Conservation (phyloP, 2,329 filamentous ascomycete genomes). For the Penicillium sp. region DNA sequence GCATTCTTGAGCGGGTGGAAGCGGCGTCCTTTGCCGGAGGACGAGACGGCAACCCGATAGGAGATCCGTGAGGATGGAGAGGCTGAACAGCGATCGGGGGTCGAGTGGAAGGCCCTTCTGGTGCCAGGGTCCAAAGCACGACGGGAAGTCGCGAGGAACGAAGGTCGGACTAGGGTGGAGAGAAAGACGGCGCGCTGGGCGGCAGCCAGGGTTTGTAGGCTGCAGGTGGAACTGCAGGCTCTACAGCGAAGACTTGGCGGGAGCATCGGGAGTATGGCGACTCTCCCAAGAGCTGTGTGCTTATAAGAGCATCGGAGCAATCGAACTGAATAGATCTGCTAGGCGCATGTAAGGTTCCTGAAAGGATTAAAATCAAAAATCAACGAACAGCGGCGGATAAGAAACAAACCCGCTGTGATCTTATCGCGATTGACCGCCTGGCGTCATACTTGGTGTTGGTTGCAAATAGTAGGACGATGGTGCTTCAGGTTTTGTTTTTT, state of each 20-base stretch:
- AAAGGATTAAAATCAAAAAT: conserved; percentile 14
- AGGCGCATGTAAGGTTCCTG: neutral
- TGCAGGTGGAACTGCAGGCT: conserved; percentile 35
- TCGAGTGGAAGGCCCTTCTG: conserved; percentile 30
- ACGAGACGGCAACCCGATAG: conserved; percentile 70
- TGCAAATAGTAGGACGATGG: neutral
- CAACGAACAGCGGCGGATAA: conserved; percentile 14
- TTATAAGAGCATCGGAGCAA: conserved; percentile 9
- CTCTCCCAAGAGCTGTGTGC: conserved; percentile 11
- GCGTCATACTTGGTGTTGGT: conserved; percentile 12
- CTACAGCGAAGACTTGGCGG: conserved; percentile 27
- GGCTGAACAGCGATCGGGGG: conserved; percentile 22
- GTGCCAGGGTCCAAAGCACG: neutral
- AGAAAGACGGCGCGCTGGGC: conserved; percentile 10
- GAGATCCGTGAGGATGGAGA: conserved; percentile 46
- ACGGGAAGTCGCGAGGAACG: neutral
- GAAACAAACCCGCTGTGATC: conserved; percentile 10
- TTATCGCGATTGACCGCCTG: conserved; percentile 24
- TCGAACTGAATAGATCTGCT: neutral
- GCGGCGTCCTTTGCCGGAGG: conserved; percentile 65
- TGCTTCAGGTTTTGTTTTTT: neutral
- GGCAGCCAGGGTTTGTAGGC: conserved; percentile 26
- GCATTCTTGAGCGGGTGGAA: conserved; percentile 66
- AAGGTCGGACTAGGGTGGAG: neutral
- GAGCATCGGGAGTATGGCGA: conserved; percentile 29